phyloP scores from a whole-genome alignment of 768 basidiomycete species.

The Amanita muscaria region DNA sequence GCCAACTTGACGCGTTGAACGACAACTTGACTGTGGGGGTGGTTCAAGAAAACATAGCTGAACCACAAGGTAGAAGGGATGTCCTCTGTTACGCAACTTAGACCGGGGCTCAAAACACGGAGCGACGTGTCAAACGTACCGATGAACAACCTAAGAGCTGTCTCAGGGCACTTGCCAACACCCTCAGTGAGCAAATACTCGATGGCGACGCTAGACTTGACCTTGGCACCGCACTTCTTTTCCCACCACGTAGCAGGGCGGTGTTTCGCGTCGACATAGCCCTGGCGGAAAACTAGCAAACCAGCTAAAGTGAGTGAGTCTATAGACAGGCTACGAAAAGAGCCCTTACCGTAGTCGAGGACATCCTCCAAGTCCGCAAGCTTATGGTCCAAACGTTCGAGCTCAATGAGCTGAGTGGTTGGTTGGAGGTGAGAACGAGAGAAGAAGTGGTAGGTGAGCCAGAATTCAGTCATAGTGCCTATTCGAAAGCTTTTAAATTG shows the following conservation, averaged over 20 bases:
- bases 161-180: constrained; percentile 33
- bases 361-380: constrained; percentile 40
- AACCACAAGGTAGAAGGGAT: constrained; percentile 34
- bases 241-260: constrained; percentile 38
- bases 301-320: constrained; percentile 14
- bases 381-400: constrained; percentile 31
- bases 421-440: constrained; percentile 32
- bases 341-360: constrained; percentile 30
- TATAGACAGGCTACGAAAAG: not conserved
- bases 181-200: constrained; percentile 29
- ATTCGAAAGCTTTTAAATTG: too few relatives aligned
- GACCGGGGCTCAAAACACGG: not conserved
- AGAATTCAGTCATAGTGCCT: constrained; percentile 34
- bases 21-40: constrained; percentile 21
- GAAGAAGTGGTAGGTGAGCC: constrained; percentile 39
- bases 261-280: constrained; percentile 36
- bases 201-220: constrained; percentile 26
- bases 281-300: constrained; percentile 30
- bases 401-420: constrained; percentile 40
- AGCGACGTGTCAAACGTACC: constrained; percentile 22
- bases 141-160: constrained; percentile 36
- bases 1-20: constrained; percentile 37
- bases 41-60: constrained; percentile 31
- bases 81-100: constrained; percentile 24
- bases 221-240: constrained; percentile 26